Conservation (phyloP, 2,329 filamentous ascomycete species). For the Calonectria henricotiae region DNA sequence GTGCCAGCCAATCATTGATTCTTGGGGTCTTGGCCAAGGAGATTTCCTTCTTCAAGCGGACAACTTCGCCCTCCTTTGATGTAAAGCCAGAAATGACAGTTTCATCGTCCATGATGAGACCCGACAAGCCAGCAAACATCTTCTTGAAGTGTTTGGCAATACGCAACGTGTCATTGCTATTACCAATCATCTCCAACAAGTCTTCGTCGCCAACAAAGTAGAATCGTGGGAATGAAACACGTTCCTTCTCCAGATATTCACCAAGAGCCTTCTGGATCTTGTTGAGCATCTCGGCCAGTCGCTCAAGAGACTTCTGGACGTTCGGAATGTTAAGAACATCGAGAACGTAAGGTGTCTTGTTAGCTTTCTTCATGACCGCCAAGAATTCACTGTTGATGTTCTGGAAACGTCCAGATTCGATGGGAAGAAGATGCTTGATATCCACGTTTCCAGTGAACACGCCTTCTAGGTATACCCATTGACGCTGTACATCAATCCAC, state of each 20-base stretch:
- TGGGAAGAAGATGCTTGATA: constrained; percentile 97
- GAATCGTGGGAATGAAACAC: constrained; percentile 97
- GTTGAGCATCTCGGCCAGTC: constrained; percentile 95
- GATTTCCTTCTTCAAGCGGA: constrained; percentile 90
- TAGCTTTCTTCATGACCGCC: constrained; percentile 99
- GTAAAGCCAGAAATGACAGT: constrained; percentile 91
- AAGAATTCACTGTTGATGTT: constrained; percentile 99
- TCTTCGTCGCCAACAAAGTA: constrained; percentile 99
- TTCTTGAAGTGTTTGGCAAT: constrained; percentile 99
- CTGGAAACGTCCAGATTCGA: constrained; percentile 96
- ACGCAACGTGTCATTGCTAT: constrained; percentile 96
- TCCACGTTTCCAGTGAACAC: constrained; percentile 99
- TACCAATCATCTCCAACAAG: constrained; percentile 98
- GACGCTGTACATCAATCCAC: constrained; percentile 99
- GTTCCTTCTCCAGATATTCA: constrained; percentile 98
- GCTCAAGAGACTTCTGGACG: constrained; percentile 95
- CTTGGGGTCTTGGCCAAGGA: constrained; percentile 93
- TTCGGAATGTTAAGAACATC: constrained; percentile 97
- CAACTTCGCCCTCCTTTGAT: constrained; percentile 94
- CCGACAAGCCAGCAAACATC: constrained; percentile 98
- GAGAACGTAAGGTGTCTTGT: constrained; percentile 94
- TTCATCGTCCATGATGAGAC: constrained; percentile 92
- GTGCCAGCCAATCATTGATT: constrained; percentile 99
- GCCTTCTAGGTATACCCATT: constrained; percentile 99
- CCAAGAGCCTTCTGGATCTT: constrained; percentile 99